Percentiles rank a stretch among this genome's conserved stretches.
Conservation (phyloP, 352 stramenopile species). For the Elongisporangium undulatum region DNA sequence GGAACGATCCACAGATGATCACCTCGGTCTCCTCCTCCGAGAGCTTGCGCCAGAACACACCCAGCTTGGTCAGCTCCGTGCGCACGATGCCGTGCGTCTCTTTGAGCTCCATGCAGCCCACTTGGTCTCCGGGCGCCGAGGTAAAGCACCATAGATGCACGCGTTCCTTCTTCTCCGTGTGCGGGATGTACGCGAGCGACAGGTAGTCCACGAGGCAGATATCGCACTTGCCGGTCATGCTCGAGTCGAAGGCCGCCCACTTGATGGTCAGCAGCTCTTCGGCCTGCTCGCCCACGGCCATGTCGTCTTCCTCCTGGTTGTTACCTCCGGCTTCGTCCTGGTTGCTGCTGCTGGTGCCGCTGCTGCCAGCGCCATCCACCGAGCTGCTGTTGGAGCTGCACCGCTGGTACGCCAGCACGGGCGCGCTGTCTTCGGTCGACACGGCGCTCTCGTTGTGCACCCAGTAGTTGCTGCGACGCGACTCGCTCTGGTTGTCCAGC, state of each 20-base stretch:
- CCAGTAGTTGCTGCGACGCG: constrained; percentile 13
- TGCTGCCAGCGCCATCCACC: constrained; percentile 16
- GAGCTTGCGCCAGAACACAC: constrained; percentile 66
- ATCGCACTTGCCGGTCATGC: constrained; percentile 49
- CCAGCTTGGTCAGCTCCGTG: constrained; percentile 55
- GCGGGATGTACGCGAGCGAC: constrained; percentile 55
- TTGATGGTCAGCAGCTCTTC: constrained; percentile 71
- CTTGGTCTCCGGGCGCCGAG: constrained; percentile 59
- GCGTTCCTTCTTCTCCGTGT: constrained; percentile 45
- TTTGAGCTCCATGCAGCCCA: constrained; percentile 76
- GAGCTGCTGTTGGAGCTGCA: constrained; percentile 25
- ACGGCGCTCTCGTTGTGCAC: constrained; percentile 14
- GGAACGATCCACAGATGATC: constrained; percentile 74
- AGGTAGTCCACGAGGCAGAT: constrained; percentile 74
- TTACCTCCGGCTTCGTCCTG: constrained; percentile 21
- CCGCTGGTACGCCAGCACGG: constrained; percentile 7
- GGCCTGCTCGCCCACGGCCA: constrained; percentile 18
- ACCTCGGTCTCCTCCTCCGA: constrained; percentile 74
- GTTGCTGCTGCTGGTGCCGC: constrained; percentile 12
- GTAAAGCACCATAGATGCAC: constrained; percentile 79
- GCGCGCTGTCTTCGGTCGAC: constrained; percentile 15
- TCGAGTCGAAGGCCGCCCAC: constrained; percentile 69
- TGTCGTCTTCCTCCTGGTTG: constrained; percentile 10
- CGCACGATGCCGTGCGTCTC: constrained; percentile 61
- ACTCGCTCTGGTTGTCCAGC: constrained; percentile 11